These are phyloP conservation scores for Ustilago cynodontis DNA, from an alignment of 1,284 basidiomycete species.

Conservation along the genomic window DNA sequence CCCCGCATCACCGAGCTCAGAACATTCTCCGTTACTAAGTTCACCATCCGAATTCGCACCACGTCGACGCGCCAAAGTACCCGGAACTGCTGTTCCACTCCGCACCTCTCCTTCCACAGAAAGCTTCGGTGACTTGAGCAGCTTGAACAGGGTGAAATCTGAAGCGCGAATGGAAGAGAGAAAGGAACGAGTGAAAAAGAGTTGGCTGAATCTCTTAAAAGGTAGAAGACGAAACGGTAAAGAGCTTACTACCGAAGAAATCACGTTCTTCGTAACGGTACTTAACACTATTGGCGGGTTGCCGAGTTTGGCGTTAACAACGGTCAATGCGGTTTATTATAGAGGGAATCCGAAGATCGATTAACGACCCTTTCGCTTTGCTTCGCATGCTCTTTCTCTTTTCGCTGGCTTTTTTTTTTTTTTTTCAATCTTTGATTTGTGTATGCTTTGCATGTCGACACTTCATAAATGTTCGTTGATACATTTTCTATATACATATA, in stretches of 20 bases:
- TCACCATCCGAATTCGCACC: not conserved
- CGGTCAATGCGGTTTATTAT: conserved; percentile 27
- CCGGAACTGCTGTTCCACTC: not conserved
- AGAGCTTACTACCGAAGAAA: conserved; percentile 27
- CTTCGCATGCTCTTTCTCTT: not conserved
- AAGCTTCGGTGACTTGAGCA: not conserved
- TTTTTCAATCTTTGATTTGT: not conserved
- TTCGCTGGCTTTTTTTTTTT: not conserved
- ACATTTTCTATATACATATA: no score
- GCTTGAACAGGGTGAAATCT: not conserved
- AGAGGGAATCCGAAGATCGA: conserved; percentile 44
- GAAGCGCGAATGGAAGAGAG: not conserved
- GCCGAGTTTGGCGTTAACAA: conserved; percentile 35
- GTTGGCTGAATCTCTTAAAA: not conserved
- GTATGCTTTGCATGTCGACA: not conserved
- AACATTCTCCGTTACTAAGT: no score
- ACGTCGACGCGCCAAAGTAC: not conserved
- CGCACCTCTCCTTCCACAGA: not conserved
- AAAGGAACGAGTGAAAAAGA: not conserved
- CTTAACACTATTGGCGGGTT: conserved; percentile 42
- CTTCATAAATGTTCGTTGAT: not conserved
- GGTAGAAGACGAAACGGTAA: not conserved
- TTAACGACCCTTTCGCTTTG: no score
- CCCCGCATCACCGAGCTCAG: not conserved
- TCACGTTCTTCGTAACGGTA: conserved; percentile 32